Percentiles rank a stretch among this genome's conserved stretches.
Evolutionary conservation across 805 yeast genomes (phyloP).

Genomic region (Candida nonsorbophila): DNA sequence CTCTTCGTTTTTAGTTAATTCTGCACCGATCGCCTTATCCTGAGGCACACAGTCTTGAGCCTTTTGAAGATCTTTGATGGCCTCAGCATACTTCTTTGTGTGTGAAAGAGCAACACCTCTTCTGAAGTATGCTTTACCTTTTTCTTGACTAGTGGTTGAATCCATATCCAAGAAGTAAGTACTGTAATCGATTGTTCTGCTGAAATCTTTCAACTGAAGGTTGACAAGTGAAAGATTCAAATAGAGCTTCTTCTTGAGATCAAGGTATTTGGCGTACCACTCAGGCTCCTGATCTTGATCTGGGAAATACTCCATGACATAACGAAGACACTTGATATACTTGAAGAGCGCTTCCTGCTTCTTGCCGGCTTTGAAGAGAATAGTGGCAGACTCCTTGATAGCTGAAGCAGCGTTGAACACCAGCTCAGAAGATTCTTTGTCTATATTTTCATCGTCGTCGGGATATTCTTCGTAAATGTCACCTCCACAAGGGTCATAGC

Average conservation of each 20-base stretch:
- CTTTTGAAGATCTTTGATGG: conserved; percentile 39
- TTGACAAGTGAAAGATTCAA: conserved; percentile 56
- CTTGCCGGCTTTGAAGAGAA: conserved; percentile 50
- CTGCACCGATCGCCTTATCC: conserved; percentile 46
- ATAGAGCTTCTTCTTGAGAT: conserved; percentile 48
- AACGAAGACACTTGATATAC: conserved; percentile 61
- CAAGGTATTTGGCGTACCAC: conserved; percentile 43
- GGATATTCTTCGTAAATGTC: conserved; percentile 76
- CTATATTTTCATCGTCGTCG: conserved; percentile 60
- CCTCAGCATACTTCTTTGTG: conserved; percentile 43
- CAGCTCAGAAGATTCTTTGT: conserved; percentile 49
- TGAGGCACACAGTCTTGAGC: conserved; percentile 42
- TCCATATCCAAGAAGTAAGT: conserved; percentile 52
- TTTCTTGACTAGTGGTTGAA: conserved; percentile 28
- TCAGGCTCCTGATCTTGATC: conserved; percentile 60
- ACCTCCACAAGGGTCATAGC: conserved; percentile 57
- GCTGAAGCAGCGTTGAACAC: conserved; percentile 46
- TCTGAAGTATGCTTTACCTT: conserved; percentile 57
- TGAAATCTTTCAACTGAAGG: conserved; percentile 44
- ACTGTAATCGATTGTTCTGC: conserved; percentile 49
- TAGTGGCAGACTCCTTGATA: conserved; percentile 66
- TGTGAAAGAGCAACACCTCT: conserved; percentile 43
- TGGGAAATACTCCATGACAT: conserved; percentile 68
- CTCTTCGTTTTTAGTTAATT: conserved; percentile 36
- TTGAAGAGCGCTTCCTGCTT: conserved; percentile 52